phyloP scores from a whole-genome alignment of 768 basidiomycete species.

The Tricholoma sp. region DNA sequence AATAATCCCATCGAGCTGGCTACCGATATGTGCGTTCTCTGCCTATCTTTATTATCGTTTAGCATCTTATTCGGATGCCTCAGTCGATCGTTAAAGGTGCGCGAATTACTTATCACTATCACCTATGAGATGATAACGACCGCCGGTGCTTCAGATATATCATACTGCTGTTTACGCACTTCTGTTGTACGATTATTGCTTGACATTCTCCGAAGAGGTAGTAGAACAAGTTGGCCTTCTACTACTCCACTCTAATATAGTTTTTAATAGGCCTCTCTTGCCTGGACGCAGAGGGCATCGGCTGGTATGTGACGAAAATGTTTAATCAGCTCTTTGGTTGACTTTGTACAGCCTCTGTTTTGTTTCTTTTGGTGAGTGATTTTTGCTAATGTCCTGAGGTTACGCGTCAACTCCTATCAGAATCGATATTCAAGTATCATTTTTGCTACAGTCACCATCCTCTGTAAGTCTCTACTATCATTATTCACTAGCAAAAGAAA shows the following conservation, averaged over 20 bases:
- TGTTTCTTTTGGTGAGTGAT: conserved; percentile 13
- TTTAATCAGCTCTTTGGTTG: not conserved
- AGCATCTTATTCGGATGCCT: not conserved
- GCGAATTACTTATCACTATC: not conserved
- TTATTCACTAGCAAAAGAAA: not conserved
- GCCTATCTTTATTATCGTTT: not conserved
- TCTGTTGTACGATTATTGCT: conserved; percentile 13
- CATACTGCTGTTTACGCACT: conserved; percentile 9
- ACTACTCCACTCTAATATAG: not conserved
- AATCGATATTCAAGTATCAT: conserved; percentile 15
- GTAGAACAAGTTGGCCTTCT: too few relatives aligned
- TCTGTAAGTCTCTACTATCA: conserved; percentile 4
- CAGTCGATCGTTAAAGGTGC: not conserved
- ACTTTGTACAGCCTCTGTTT: conserved; percentile 5
- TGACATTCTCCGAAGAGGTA: conserved; percentile 15
- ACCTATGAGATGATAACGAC: not conserved
- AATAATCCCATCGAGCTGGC: not conserved
- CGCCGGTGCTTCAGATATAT: not conserved
- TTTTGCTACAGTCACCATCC: conserved; percentile 9
- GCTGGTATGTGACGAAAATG: not conserved
- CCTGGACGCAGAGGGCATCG: conserved; percentile 11
- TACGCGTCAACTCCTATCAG: not conserved
- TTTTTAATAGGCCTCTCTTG: conserved; percentile 10
- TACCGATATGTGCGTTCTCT: not conserved
- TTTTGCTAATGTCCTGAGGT: not conserved